Evolutionary conservation across 345 rosid genomes (phyloP).

Genomic region (Moricandia moricandioides): DNA sequence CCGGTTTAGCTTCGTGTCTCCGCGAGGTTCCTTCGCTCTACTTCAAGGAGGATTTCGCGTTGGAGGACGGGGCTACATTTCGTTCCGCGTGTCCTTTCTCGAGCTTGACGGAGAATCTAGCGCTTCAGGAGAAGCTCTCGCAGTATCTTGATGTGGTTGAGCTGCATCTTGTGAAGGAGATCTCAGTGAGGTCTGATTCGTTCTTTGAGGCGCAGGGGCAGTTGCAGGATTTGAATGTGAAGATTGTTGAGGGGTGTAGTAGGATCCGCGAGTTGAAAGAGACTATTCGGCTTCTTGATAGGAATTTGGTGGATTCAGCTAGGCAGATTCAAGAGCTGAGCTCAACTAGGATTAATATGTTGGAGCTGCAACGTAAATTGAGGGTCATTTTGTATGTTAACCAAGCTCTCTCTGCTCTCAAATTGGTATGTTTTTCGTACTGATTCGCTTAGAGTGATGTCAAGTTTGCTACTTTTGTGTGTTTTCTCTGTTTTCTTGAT

Average conservation of each 20-base stretch:
- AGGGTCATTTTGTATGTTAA: slow-evolving; percentile 78
- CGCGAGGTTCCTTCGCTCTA: slow-evolving; percentile 91
- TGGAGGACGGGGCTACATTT: slow-evolving; percentile 90
- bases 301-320: slow-evolving; percentile 87
- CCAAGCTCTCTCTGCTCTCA: slow-evolving; percentile 83
- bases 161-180: slow-evolving; percentile 96
- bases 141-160: slow-evolving; percentile 95
- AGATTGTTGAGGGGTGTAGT: slow-evolving; percentile 83
- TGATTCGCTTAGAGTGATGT: background rate
- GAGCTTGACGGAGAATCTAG: slow-evolving; percentile 56
- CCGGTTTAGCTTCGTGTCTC: slow-evolving; percentile 87
- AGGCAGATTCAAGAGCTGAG: slow-evolving; percentile 73
- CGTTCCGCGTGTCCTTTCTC: slow-evolving; percentile 87
- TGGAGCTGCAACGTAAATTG: slow-evolving; percentile 74
- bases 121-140: slow-evolving; percentile 84
- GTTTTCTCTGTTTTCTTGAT: slow-evolving; percentile 5
- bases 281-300: slow-evolving; percentile 74
- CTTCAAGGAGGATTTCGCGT: slow-evolving; percentile 83
- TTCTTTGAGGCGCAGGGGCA: slow-evolving; percentile 96
- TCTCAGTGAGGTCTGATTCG: slow-evolving; percentile 84
- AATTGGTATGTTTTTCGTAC: slow-evolving; percentile 53
- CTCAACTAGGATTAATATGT: slow-evolving; percentile 61
- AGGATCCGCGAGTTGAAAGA: slow-evolving; percentile 84
- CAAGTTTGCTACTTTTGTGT: slow-evolving; percentile 13
- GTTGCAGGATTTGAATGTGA: slow-evolving; percentile 84